Evolutionary conservation across 2,329 filamentous ascomycete species (phyloP).

Genomic region (Amylocarpus encephaloides): DNA sequence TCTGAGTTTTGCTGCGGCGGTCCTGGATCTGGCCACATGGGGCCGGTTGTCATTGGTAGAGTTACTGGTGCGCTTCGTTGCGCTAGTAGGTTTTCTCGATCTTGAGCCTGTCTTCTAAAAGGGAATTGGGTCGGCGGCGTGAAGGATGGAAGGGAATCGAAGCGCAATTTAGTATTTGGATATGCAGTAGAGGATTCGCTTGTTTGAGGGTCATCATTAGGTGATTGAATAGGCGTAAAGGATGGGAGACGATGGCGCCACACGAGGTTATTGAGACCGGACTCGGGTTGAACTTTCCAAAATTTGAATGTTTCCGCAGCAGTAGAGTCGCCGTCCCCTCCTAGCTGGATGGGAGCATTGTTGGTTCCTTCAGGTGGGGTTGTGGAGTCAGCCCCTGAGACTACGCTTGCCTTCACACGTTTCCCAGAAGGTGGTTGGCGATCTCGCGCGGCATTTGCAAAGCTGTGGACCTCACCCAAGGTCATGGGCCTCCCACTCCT

Average conservation of each 20-base stretch:
- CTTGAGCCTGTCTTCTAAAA: background rate
- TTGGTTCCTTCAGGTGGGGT: no score
- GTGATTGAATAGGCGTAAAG: background rate
- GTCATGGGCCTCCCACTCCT: slow-evolving; percentile 17
- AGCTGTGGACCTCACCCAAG: slow-evolving; percentile 12
- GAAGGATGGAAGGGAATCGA: background rate
- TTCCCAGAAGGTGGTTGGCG: background rate
- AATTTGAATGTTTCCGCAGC: background rate
- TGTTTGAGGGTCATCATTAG: background rate
- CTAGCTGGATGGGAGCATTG: no score
- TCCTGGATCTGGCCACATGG: background rate
- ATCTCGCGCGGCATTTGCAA: background rate
- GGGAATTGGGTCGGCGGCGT: background rate
- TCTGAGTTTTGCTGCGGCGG: background rate
- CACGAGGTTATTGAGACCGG: background rate
- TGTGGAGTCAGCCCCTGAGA: no score
- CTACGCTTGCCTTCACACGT: background rate
- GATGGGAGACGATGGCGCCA: background rate
- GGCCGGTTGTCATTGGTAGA: background rate
- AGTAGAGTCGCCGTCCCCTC: background rate
- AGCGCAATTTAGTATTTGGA: background rate
- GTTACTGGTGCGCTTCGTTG: no score
- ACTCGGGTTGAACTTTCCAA: background rate
- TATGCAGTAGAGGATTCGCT: background rate
- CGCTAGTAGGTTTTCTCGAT: background rate